phyloP scores from a whole-genome alignment of 2,329 filamentous ascomycete species.

The Aspergillus sp. region DNA sequence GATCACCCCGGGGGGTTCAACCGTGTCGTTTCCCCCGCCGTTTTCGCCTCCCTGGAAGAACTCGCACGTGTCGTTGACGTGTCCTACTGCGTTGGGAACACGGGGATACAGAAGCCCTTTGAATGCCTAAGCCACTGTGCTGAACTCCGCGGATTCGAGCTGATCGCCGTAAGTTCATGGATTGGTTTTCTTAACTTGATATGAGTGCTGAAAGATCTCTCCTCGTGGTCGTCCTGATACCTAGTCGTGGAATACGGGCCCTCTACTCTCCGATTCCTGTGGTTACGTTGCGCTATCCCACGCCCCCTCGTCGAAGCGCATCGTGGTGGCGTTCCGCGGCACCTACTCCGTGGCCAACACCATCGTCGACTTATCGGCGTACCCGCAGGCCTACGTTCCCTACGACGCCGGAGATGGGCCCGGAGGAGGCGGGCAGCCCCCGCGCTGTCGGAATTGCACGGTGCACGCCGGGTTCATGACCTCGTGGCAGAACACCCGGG shows the following conservation, averaged over 20 bases:
- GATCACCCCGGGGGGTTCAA: slow-evolving; percentile 6
- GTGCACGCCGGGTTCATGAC: slow-evolving; percentile 88
- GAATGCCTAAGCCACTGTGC: slow-evolving; percentile 78
- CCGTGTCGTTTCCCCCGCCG: slow-evolving; percentile 52
- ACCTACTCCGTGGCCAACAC: slow-evolving; percentile 94
- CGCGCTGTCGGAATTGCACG: slow-evolving; percentile 78
- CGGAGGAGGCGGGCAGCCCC: slow-evolving; percentile 39
- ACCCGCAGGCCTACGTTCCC: slow-evolving; percentile 86
- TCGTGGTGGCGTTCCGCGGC: slow-evolving; percentile 87
- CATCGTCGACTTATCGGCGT: slow-evolving; percentile 82
- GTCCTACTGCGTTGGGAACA: slow-evolving; percentile 84
- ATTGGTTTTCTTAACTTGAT: background rate
- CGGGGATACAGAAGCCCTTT: slow-evolving; percentile 81
- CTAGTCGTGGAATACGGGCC: slow-evolving; percentile 84
- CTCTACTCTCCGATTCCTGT: slow-evolving; percentile 83
- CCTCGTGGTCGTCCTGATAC: background rate
- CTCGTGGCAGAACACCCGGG: slow-evolving; percentile 76
- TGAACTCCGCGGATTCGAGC: slow-evolving; percentile 77
- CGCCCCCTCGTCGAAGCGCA: slow-evolving; percentile 55
- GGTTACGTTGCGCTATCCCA: slow-evolving; percentile 93
- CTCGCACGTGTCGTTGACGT: slow-evolving; percentile 91
- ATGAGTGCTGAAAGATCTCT: background rate
- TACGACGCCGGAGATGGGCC: slow-evolving; percentile 62
- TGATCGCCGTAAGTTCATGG: slow-evolving; percentile 58
- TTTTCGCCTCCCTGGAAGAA: slow-evolving; percentile 84